Evolutionary conservation across 805 yeast genomes (phyloP), one percentile per base, ranked within the genome.

Genomic region (Tetrapisispora taiwanensis): DNA sequence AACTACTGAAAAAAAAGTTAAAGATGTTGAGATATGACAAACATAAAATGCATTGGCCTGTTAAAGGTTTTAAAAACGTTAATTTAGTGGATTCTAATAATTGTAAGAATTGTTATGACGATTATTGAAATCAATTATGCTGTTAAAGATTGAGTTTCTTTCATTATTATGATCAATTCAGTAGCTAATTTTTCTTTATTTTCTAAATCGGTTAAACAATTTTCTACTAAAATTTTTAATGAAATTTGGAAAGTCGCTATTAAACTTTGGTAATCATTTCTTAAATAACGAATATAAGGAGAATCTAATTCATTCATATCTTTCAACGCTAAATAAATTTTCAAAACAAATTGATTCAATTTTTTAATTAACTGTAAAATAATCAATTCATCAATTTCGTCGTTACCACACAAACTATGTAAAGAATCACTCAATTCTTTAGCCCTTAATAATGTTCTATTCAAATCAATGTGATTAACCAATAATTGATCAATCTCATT

Each of bases 191-290:
- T 39, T 14, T 46, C 30, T 37, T 46, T 50, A 10, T 42, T 32
- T 6, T 37, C 27, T 7, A 52, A 47, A 36, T 52, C 50, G 14
- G 46, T 50, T 7, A 56, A 41, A 36, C 63, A 59, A 36, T 36
- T 51, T 10, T 56, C 59, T 5, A 56, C 53, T n/a, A 59, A 42
- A 2, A 56, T 49, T 44, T 57, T 58, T 17, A 60, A 44, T 15
- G 62, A 57, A 7, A 55, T 47, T 39, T 56, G 63, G 27, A 57
- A 59, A 17, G 54, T 57, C 34, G 53, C 59, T 14, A 59, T 43
- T n/a, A 60, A 45, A 12, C 60, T 57, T 30, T 58, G 62, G 42
- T 55, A 57, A 37, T 58, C 65, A 36, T 59, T 58, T 28, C 58
- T 52, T 26, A 58, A 31, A 36, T 58, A 58, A 35, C 50, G 54